A percentile compares a stretch with the other conserved stretches of the same genome.
Conservation (phyloP, 169 alveolate species). For the Plasmodium vivax region DNA sequence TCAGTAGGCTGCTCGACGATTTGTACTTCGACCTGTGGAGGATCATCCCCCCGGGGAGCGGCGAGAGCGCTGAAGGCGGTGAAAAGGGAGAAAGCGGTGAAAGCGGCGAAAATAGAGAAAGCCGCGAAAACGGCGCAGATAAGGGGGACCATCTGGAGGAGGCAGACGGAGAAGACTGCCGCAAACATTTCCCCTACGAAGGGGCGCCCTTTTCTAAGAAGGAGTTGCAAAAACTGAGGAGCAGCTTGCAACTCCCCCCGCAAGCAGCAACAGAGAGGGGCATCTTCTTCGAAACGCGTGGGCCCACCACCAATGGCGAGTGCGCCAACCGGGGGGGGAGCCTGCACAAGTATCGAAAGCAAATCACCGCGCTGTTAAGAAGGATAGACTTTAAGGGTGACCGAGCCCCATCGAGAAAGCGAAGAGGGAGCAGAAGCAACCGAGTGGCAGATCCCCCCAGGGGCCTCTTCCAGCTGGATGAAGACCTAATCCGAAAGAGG, state of each 20-base stretch:
- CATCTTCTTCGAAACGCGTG: not conserved
- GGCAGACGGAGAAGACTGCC: not conserved
- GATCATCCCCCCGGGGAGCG: not conserved
- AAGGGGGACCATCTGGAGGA: not conserved
- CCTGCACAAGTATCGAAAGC: slow-evolving; percentile 7
- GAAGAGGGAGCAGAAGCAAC: not conserved
- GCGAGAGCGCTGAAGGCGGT: too few species aligned
- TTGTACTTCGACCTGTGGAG: not conserved
- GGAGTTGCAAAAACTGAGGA: slow-evolving; percentile 7
- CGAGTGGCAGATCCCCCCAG: not conserved
- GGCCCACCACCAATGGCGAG: not conserved
- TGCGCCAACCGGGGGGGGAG: not conserved
- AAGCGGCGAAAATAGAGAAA: too few species aligned
- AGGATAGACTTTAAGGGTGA: slow-evolving; percentile 8
- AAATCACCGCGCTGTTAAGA: not conserved
- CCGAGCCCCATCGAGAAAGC: not conserved
- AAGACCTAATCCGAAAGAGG: slow-evolving; percentile 20
- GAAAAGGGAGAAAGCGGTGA: too few species aligned
- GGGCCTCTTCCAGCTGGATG: slow-evolving; percentile 33
- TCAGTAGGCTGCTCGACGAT: slow-evolving; percentile 1
- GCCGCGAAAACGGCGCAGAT: not conserved
- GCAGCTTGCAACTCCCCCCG: not conserved
- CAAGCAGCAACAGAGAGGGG: not conserved
- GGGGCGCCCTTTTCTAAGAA: not conserved
- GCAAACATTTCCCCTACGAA: not conserved